Base-by-base conservation (phyloP, 371 early-diverging fungal genomes). In the Mortierella sp. region DNA sequence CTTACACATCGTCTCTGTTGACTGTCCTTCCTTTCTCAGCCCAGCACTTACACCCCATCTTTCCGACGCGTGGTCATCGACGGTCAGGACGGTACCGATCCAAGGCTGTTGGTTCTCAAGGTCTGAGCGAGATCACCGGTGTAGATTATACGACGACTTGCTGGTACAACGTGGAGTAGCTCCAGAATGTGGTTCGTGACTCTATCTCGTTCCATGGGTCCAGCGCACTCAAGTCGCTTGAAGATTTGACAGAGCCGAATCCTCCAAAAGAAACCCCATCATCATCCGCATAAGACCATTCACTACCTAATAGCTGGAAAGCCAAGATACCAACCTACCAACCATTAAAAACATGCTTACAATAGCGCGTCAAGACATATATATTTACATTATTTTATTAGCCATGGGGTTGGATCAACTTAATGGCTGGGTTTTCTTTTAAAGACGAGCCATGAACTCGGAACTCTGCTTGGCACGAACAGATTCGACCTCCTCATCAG, bases 401-500 rank as follows among this genome's bases (percentile, higher is more conserved):
- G n/a, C n/a, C n/a, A n/a, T n/a, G n/a, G n/a, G n/a, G n/a, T n/a
- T n/a, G n/a, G n/a, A n/a, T n/a, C n/a, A n/a, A n/a, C n/a, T n/a
- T n/a, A n/a, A n/a, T n/a, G n/a, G n/a, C n/a, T n/a, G n/a, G n/a
- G n/a, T n/a, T n/a, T n/a, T 38, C 27, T 13, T 34, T 78, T 79
- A 79, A 51, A 79, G 79, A 23, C 69, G 79, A 49, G 79, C 72
- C 69, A 72, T 80, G 73, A 61, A 83, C 83, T 80, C 83, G 55
- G 69, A 80, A 79, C 53, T 74, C 67, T 59, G 58, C 64, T 83
- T 85, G 10, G 86, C 69, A 18, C 81, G 79, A 13, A 91, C 91
- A 61, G 84, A 85, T 38, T 72, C 69, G 38, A 88, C 84, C n/a
- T 91, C 88, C 54, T 82, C 84, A 34, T 88, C 82, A 16, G 82